Base-by-base conservation (phyloP, 1,284 basidiomycete genomes). In the Vanrija pseudolonga region DNA sequence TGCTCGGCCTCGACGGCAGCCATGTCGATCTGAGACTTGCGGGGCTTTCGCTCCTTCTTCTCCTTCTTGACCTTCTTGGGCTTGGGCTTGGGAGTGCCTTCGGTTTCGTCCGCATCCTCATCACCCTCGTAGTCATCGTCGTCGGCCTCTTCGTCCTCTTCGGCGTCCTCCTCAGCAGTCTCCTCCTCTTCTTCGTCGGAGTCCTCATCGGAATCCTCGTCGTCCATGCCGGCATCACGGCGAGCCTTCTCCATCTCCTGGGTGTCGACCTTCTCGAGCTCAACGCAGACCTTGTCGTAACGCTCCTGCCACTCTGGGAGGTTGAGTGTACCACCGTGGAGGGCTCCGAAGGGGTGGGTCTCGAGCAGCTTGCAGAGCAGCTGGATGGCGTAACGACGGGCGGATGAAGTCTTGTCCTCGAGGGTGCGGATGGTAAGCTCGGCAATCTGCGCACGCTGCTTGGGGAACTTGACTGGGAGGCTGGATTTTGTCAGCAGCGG, bases 391-490 rank as follows among this genome's bases (percentile, higher is more conserved):
- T 84, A 85, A 73, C 92, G 92, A 62, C 95, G 82, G 14, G 96
- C 95, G 12, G 83, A 85, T 28, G 89, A 85, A 1, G 85, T 86
- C 77, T 98, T 98, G 79, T 98, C 96, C 64, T 92, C 86, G 50
- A 99, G 80, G 6, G 89, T 86, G 6, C 81, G 84, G 37, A 90
- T 84, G 0, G 90, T 88, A 23, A 85, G 83, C 45, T 83, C 81
- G 8, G 91, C 86, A 52, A 95, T 85, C 19, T 81, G 79, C 24
- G 90, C 79, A 0, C 94, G 83, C 63, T 95, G 87, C 69, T 92
- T 89, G 0, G 92, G 90, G 75, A 92, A 93, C 68, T 90, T 93
- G 66, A 82, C 81, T 12, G 83, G 84, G 11, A 95, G 80, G 23
- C 88, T 87, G 51, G 1, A 32, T 9, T 4, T 19, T 45, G 52